Base-by-base conservation (phyloP, 108 stramenopile genomes). In the Cyclotella atomus region DNA sequence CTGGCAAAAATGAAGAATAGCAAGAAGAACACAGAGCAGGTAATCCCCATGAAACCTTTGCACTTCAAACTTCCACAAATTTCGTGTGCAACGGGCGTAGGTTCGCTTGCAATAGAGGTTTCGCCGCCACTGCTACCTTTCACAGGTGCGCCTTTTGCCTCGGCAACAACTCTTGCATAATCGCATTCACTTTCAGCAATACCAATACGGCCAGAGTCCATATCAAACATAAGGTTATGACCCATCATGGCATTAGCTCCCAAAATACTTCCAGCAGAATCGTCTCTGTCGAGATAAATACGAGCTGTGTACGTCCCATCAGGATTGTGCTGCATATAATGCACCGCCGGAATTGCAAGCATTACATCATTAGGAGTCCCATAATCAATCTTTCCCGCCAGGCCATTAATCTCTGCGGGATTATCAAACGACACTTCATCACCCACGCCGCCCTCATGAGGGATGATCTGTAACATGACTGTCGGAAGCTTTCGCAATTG, bases 191-290 rank as follows among this genome's bases (percentile, higher is more conserved):
- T 89, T 77, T 89, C 90, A 2, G 96, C 95, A 76, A 98, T 95
- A 33, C 98, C 98, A n/a, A 98, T 81, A 20, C 92, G 77, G 0
- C 79, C 81, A 32, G 91, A 78, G 27, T 97, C 91, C 81, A 89
- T 85, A 77, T 99, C 97, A 72, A 99, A 97, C n/a, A 97, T 62
- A 1, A 97, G 84, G 76, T 99, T 95, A 77, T 99, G 92, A 16
- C 95, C 96, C 69, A 88, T 90, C 96, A 99, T 97, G 49, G 96
- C 85, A 71, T 99, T 99, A 28, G 96, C 95, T 23, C 98, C 98
- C 1, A 99, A 70, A 2, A 99, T 97, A 23, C 87, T 92, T 6
- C 98, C 98, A 38, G 70, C 49, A 19, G 81, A 76, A 47, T 90
- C 86, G 27, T 83, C 78, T 6, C 56, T 32, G 52, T 77, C 87